Evolutionary conservation across 768 basidiomycete genomes (phyloP), one percentile per base, ranked within the genome.

Genomic region (Agrocybe chaxingu): DNA sequence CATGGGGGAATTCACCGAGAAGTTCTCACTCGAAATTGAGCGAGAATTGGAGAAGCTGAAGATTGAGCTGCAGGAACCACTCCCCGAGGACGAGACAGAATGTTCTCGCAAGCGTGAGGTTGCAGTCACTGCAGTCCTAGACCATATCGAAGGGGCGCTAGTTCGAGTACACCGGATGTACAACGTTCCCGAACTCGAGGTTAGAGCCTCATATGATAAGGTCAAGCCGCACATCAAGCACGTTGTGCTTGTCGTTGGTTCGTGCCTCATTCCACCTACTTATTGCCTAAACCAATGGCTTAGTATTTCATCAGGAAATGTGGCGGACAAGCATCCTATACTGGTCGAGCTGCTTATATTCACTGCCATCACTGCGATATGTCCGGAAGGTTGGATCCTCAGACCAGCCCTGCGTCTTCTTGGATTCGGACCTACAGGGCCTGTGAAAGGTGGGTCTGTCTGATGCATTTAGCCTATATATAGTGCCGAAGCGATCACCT

Each of bases 401-500:
- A 64, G 68, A 12, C 66, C 61, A 7, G 8, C 72, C 7, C 47
- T 70, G 9, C 44, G 61, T 2, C 6, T 71, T 2, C 68, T 74
- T 47, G 73, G 72, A n/a, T 71, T 73, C 47, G 66, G 67, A 0
- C 64, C 64, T 10, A 31, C n/a, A 11, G 70, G 69, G 4, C 66
- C 66, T 4, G 57, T 62, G 3, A 66, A 69, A 67, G 66, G 70
- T 69, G 38, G 19, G 16, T 40, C 2, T 11, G 2, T 7, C 19
- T 30, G 31, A 7, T 13, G 11, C 7, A 24, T 33, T 10, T 38
- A 29, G 11, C 18, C 2, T 12, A 32, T 9, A 10, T 13, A 3
- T 11, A 32, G 33, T 7, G 11, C 32, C 16, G 7, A 10, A 32
- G 19, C 44, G 8, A 48, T 24, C 6, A 12, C 39, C 13, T 9